These are phyloP conservation scores for Barnettozyma siamensis DNA, from an alignment of 805 yeast genomes.

Conservation along the genomic window DNA sequence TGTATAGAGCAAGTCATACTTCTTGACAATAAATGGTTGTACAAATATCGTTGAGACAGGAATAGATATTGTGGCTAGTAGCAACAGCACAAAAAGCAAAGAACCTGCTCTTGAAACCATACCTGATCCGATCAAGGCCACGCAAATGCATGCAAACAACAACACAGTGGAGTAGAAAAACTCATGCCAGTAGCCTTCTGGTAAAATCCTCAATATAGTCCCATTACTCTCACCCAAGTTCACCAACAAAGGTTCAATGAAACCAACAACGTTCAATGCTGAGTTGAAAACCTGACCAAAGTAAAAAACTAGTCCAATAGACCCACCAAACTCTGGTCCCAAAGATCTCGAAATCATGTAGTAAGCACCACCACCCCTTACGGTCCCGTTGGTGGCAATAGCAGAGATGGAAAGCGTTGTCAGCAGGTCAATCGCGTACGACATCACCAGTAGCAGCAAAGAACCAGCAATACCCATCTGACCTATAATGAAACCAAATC, in stretches of 20 bases:
- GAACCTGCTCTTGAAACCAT: constrained; percentile 81
- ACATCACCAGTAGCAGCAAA: constrained; percentile 55
- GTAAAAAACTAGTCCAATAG: constrained; percentile 91
- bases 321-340: constrained; percentile 98
- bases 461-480: constrained; percentile 89
- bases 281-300: constrained; percentile 91
- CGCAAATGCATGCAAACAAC: constrained; percentile 62
- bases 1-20: constrained; percentile 47
- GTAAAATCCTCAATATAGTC: constrained; percentile 49
- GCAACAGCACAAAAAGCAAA: constrained; percentile 58
- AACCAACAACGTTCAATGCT: constrained; percentile 92
- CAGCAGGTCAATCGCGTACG: constrained; percentile 74
- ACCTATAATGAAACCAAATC: constrained; percentile 94
- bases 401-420: constrained; percentile 92
- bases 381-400: constrained; percentile 95
- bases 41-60: constrained; percentile 72
- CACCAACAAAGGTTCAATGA: constrained; percentile 81
- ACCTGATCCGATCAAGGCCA: constrained; percentile 76
- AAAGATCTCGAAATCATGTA: constrained; percentile 92
- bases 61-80: constrained; percentile 70
- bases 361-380: constrained; percentile 97
- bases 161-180: constrained; percentile 67
- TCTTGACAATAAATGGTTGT: constrained; percentile 52
- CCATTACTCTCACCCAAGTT: constrained; percentile 68
- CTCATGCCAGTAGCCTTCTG: constrained; percentile 64